Evolutionary conservation across 2,329 filamentous ascomycete species (phyloP).

Genomic region (Colletotrichum liaoningense): DNA sequence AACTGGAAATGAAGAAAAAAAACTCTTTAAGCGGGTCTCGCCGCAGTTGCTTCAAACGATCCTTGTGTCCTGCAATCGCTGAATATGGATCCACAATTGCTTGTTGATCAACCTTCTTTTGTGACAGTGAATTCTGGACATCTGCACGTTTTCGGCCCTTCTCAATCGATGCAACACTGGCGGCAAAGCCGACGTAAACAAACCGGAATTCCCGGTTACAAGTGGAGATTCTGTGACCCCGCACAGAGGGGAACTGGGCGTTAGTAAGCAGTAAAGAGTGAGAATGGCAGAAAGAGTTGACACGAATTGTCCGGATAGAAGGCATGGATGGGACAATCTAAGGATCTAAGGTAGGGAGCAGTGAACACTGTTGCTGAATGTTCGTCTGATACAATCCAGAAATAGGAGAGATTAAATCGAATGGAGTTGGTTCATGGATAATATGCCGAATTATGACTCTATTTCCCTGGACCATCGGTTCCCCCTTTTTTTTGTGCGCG

Average conservation of each 20-base stretch:
- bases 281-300: not conserved
- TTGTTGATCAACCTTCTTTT: not conserved
- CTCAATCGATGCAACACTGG: not conserved
- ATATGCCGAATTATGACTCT: not conserved
- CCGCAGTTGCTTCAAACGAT: not conserved
- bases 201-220: constrained; percentile 12
- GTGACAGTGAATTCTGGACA: not conserved
- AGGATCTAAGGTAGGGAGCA: too few species aligned
- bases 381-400: not conserved
- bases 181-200: constrained; percentile 24
- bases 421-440: not conserved
- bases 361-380: not conserved
- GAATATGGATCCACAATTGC: not conserved
- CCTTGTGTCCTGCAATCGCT: not conserved
- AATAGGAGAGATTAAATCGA: not conserved
- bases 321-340: not conserved
- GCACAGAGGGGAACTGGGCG: not conserved
- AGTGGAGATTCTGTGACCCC: not conserved
- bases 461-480: not conserved
- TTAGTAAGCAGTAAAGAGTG: not conserved
- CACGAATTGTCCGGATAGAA: not conserved
- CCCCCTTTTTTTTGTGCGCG: not conserved
- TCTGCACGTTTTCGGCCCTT: constrained; percentile 14
- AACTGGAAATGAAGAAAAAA: not conserved
- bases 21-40: constrained; percentile 5